Base-by-base conservation (phyloP, 2,329 filamentous ascomycete species). In the Blastomyces gilchristii region DNA sequence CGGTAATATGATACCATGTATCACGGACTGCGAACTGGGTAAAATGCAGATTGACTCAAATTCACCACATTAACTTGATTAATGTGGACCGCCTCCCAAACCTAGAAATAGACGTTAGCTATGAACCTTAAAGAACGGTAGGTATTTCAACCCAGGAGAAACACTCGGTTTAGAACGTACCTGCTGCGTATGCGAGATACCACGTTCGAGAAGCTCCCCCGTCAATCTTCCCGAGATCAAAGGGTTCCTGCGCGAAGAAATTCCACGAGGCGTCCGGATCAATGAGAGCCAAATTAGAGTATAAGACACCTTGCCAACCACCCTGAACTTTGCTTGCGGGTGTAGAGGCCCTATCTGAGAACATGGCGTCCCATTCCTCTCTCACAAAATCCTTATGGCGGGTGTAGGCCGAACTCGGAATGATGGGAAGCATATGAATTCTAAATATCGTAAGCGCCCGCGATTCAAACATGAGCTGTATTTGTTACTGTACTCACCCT, bases 231-330 rank as follows among this genome's bases (percentile, higher is more conserved):
- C 76, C 75, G 45, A 82, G 79, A 70, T 91, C 81, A 70, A 94
- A 93, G 18, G 81, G 77, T 0, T 78, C 73, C 65, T 83, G 79
- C 0, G 81, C 81, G 73, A 99, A 97, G 74, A 93, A 96, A 0
- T 82, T 73, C 80, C 85, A 97, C 28, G 89, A 85, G 7, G 82
- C 77, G 61, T 74, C 75, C 0, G 93, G 85, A 71, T 96, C 84
- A 50, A 91, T 80, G 8, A 92, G 85, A 0, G 90, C 91, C 53
- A 90, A 82, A 73, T 95, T 97, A 28, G 86, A 90, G 70, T 87
- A 90, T 45, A 97, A 75, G 22, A 97, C 85, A 0, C 93, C 90
- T 72, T 85, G 88, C 94, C 94, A 97, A 0, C 90, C 90, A 53
- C 88, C 89, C 8, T 79, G 76, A 5, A 91, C 85, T 0, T 78